These are phyloP conservation scores for Sarcocystis neurona DNA, from an alignment of 169 alveolate species.

Conservation along the genomic window DNA sequence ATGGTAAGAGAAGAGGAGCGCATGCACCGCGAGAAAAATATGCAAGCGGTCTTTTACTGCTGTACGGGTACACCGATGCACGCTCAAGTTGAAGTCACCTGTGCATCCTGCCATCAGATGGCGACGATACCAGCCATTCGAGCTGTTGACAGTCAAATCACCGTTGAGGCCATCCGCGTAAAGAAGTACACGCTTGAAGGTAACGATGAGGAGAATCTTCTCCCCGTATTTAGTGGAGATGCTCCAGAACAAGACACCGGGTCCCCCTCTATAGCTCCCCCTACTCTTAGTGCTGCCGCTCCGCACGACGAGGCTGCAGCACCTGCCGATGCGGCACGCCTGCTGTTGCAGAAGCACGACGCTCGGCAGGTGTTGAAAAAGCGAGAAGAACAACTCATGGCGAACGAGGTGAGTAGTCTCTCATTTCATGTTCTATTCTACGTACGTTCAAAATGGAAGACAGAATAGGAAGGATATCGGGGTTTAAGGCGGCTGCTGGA, in stretches of 20 bases:
- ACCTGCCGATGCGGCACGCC: not conserved
- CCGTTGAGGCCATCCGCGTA: conserved; percentile 5
- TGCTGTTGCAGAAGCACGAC: not conserved
- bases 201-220: not conserved
- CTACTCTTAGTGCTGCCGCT: no score
- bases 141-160: not conserved
- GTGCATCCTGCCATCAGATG: no score
- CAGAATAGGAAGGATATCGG: no score
- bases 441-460: no score
- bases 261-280: no score
- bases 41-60: not conserved
- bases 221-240: conserved; percentile 20
- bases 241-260: no score
- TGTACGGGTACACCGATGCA: not conserved
- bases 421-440: no score
- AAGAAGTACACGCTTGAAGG: conserved; percentile 18
- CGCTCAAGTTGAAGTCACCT: not conserved
- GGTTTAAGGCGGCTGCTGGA: no score
- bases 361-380: not conserved
- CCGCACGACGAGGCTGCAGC: not conserved
- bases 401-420: not conserved
- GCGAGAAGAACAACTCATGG: not conserved
- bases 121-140: not conserved
- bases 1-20: no score
- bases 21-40: no score